These are phyloP conservation scores for Leccinellum rugosiceps DNA, from an alignment of 768 basidiomycete species.

Conservation along the genomic window DNA sequence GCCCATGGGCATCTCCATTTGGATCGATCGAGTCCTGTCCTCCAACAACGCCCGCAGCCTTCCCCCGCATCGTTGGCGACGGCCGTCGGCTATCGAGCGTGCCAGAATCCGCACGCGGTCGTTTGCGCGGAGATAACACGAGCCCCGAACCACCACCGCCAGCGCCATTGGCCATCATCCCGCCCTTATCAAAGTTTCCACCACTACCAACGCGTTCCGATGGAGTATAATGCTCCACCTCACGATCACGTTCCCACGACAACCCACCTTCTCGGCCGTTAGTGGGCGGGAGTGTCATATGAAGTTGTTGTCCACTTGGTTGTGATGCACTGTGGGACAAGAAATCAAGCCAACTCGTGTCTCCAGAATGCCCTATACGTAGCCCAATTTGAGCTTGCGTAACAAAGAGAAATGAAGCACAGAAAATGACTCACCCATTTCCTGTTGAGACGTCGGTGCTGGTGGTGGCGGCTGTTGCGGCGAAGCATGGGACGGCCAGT, in stretches of 20 bases:
- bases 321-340: conserved; percentile 28
- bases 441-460: conserved; percentile 20
- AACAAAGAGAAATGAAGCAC: neutral
- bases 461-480: conserved; percentile 20
- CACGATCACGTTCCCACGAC: conserved; percentile 32
- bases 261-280: conserved; percentile 23
- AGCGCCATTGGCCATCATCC: neutral
- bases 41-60: conserved; percentile 1
- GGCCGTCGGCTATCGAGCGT: conserved; percentile 18
- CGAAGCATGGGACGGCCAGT: conserved; percentile 33
- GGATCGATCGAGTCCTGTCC: conserved; percentile 16
- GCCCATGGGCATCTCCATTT: conserved; percentile 14
- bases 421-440: conserved; percentile 17
- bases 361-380: conserved; percentile 24
- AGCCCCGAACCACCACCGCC: conserved; percentile 10
- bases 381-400: neutral
- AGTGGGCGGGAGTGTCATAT: conserved; percentile 28
- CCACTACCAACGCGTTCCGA: conserved; percentile 26
- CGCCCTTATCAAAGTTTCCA: conserved; percentile 4
- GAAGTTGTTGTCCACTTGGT: conserved; percentile 23
- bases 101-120: conserved; percentile 23
- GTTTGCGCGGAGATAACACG: conserved; percentile 27
- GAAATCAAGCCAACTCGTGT: conserved; percentile 34
- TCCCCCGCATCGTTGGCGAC: conserved; percentile 19
- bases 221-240: conserved; percentile 27